Conservation (phyloP, 2,329 filamentous ascomycete species). For the Microdochium trichocladiopsis region DNA sequence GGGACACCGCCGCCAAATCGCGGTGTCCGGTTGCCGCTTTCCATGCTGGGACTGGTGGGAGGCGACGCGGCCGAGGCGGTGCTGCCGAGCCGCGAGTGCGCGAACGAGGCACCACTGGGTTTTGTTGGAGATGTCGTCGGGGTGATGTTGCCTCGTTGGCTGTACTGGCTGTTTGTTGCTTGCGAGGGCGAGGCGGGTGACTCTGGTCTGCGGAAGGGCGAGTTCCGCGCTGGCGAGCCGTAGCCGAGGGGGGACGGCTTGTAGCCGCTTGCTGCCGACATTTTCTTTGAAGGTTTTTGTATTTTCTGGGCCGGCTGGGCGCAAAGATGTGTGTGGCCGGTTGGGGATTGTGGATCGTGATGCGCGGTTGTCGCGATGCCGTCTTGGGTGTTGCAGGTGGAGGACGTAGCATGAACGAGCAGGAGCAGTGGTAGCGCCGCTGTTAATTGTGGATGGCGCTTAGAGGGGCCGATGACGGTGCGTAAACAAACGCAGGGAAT, state of each 20-base stretch:
- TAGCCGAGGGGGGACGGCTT: slow-evolving; percentile 68
- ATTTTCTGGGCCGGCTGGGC: neutral
- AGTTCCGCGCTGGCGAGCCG: slow-evolving; percentile 56
- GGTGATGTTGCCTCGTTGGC: slow-evolving; percentile 13
- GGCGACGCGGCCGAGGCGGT: slow-evolving; percentile 30
- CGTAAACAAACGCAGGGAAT: neutral
- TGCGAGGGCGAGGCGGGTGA: slow-evolving; percentile 59
- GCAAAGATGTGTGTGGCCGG: neutral
- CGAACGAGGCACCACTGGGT: slow-evolving; percentile 26
- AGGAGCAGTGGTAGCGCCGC: neutral
- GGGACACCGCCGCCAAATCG: neutral
- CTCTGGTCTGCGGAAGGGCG: slow-evolving; percentile 56
- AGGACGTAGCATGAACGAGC: neutral
- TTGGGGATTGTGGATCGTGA: neutral
- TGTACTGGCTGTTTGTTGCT: slow-evolving; percentile 20
- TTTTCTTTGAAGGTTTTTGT: neutral
- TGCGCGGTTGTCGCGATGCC: neutral
- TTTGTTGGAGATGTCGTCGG: slow-evolving; percentile 56
- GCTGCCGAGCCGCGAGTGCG: slow-evolving; percentile 34
- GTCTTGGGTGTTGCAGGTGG: neutral
- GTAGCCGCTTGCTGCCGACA: slow-evolving; percentile 33
- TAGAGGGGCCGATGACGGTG: neutral
- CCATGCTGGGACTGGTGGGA: slow-evolving; percentile 21
- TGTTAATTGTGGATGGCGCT: neutral
- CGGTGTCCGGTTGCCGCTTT: slow-evolving; percentile 7